These are phyloP conservation scores for Diaporthe helianthi DNA, from an alignment of 2,329 filamentous ascomycete species.

Conservation along the genomic window DNA sequence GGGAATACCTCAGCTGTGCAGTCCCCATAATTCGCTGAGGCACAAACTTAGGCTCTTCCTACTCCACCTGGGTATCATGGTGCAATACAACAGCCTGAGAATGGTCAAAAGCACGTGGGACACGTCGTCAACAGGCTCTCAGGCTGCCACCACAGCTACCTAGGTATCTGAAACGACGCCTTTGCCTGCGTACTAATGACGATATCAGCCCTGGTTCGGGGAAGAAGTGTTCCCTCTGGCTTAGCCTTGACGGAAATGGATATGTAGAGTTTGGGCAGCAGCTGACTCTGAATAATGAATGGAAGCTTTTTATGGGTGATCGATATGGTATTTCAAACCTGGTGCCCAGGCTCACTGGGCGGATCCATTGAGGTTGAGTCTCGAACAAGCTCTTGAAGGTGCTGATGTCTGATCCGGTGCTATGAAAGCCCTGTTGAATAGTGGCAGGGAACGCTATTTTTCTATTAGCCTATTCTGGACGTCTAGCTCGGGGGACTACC, in stretches of 20 bases:
- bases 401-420: fast-evolving
- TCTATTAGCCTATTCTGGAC: too few species aligned
- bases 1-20: constrained; percentile 54
- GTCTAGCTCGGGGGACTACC: too few species aligned
- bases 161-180: constrained; percentile 32
- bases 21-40: constrained; percentile 55
- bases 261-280: not conserved
- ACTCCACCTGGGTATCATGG: constrained; percentile 43
- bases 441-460: too few species aligned
- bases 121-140: constrained; percentile 42
- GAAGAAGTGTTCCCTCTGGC: not conserved
- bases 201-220: not conserved
- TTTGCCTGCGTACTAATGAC: constrained; percentile 45
- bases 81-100: constrained; percentile 41
- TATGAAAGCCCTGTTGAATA: too few species aligned
- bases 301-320: not conserved
- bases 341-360: not conserved
- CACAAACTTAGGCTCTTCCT: constrained; percentile 48
- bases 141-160: constrained; percentile 37
- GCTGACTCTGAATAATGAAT: not conserved
- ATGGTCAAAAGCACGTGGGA: constrained; percentile 45
- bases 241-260: not conserved
- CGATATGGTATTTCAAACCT: not conserved
- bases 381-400: not conserved
- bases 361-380: not conserved